Evolutionary conservation across 345 rosid genomes (phyloP).

Genomic region (Odontarrhena argentea): DNA sequence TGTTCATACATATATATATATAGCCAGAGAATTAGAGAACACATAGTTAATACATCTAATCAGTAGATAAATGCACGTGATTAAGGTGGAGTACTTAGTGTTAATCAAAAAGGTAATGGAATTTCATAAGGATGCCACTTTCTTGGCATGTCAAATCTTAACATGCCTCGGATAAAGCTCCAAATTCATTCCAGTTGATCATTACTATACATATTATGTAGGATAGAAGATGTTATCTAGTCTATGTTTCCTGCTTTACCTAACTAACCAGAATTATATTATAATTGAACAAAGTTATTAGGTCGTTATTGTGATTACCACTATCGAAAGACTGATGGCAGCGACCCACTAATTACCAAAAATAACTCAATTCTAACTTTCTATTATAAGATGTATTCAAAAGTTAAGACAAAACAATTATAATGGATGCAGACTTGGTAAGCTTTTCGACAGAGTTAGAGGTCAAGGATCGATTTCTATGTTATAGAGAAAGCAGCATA

Average conservation of each 20-base stretch:
- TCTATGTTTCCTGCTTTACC: conserved; percentile 33
- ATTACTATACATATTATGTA: background rate
- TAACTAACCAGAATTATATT: conserved; percentile 27
- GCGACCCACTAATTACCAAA: conserved; percentile 37
- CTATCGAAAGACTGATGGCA: conserved; percentile 37
- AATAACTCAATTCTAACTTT: background rate
- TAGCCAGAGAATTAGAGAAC: conserved; percentile 14
- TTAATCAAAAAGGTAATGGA: conserved; percentile 31
- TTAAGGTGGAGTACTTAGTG: conserved; percentile 27
- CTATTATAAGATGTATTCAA: background rate
- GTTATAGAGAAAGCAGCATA: background rate
- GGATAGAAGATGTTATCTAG: conserved; percentile 1
- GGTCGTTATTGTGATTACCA: conserved; percentile 35
- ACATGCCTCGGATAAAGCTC: conserved; percentile 9
- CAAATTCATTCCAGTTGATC: background rate
- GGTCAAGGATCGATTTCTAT: conserved; percentile 22
- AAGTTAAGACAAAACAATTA: conserved; percentile 11
- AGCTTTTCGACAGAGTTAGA: conserved; percentile 2
- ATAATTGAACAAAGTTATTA: conserved; percentile 31
- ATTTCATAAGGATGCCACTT: conserved; percentile 32
- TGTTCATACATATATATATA: conserved; percentile 18
- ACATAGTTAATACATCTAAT: background rate
- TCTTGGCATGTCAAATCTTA: conserved; percentile 7
- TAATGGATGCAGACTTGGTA: conserved; percentile 1
- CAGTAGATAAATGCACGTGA: conserved; percentile 9